Evolutionary conservation across 1,284 basidiomycete genomes (phyloP), one percentile per base, ranked within the genome.

Genomic region (Apiotrichum mycotoxinovorans): DNA sequence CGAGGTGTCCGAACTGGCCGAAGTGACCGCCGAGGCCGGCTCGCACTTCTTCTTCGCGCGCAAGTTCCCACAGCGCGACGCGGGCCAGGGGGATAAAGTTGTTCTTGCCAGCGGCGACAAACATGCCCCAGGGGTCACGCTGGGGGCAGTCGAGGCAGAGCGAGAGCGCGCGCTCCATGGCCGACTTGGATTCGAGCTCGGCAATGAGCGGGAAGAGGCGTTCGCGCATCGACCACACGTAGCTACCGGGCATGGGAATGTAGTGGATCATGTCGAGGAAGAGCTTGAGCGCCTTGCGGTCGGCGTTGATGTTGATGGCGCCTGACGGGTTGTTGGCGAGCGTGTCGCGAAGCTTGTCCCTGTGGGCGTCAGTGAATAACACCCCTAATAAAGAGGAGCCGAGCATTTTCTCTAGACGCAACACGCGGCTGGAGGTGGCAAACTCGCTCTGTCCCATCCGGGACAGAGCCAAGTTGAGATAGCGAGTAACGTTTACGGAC

Each of bases 161-260:
- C 38, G 54, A 49, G 22, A 61, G 49, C 20, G 52, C 57, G 48
- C 57, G 56, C 34, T 65, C 59, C 30, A 46, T 34, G 25, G 61
- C 53, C 10, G 26, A 26, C 15, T 48, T 40, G 22, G 43, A 44
- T 20, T 50, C 57, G 40, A 57, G 27, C 25, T 52, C 33, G 50
- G 61, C 64, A 50, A 53, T 56, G 20, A 65, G 59, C 30, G 54
- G 49, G 51, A 65, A 51, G 46, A 65, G 61, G 18, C 41, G 34
- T 12, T 44, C 51, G 48, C 51, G 58, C 35, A 41, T n/a, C 5
- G 33, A 8, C 52, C 59, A 63, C 25, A 63, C 37, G 33, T 22
- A 38, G 47, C 22, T 11, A 18, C 42, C 14, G 3, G 63, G 63
- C 33, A 62, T 56, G 46, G 58, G 51, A 15, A 54, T 47, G 25